Base-by-base conservation (phyloP, 345 rosid species). In the Hirschfeldia incana region DNA sequence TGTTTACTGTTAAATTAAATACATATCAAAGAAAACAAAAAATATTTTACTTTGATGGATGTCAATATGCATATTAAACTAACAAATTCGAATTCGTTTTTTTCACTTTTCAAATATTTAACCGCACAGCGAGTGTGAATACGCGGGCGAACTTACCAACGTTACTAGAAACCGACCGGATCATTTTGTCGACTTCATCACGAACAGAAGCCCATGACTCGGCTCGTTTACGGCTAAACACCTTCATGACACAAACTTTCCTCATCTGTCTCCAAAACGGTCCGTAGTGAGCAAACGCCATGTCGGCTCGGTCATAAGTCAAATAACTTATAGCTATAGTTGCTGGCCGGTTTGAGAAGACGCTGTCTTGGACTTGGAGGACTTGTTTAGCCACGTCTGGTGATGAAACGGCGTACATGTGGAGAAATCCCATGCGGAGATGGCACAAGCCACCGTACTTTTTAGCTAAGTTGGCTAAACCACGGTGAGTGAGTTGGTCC, bases 261-360 rank as follows among this genome's bases (percentile, higher is more conserved):
- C 99, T 81, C 99, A 93, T 93, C 87, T 93, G 98, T 30, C 99
- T 80, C 99, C 99, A 93, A 57, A 92, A 93, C 0, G 99, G 98
- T 0, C 99, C 99, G 71, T 93, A 96, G 80, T 92, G 89, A 10
- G 98, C 94, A 15, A 96, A 96, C 34, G 99, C 99, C 97, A 96
- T 92, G 76, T 96, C 98, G 1, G 97, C 92, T 7, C 97, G 85
- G 64, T 89, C 88, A 39, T 96, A 96, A 6, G 97, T 93, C n/a
- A 96, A 86, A 72, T 90, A 93, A 65, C 88, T 82, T 58, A 90
- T 91, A 76, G 97, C 97, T 67, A 88, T 83, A 16, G 90, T 92
- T 57, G 97, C 97, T 0, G 99, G 97, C 0, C 99, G 78, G 80
- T 96, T 96, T 1, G 97, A 93, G 86, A 93, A 93, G 36, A 87